Base-by-base conservation (phyloP, 106 monocot genomes). In the Narthecium ossifragum region DNA sequence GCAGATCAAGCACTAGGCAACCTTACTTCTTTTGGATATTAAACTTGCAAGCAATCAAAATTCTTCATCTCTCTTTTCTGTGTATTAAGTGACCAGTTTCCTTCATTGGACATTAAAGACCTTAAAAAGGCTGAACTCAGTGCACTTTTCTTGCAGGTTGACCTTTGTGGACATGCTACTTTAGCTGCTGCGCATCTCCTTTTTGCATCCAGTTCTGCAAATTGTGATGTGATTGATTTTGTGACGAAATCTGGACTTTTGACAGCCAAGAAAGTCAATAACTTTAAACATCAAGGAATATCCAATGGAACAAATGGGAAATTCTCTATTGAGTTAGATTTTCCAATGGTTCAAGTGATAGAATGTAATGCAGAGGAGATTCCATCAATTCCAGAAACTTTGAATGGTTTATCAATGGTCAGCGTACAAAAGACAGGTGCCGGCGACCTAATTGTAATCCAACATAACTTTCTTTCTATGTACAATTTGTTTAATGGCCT, bases 151-250 rank as follows among this genome's bases (percentile, higher is more conserved):
- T 52, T 70, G 55, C 68, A 93, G 92, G 79, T 93, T n/a, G 53
- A 80, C 28, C 80, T 94, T 46, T 89, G 94, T 59, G 94, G 94
- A 18, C 94, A 94, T 65, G 88, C 22, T 18, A 94, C 94, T 11
- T 71, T 94, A 28, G 94, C 94, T 5, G 74, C 94, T n/a, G 69
- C 94, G 14, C 85, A 94, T 68, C 83, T 83, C 39, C 78, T 94
- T 50, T 56, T 89, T 64, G 59, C 63, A 2, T 75, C 80, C 53
- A 83, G 75, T 13, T 45, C 66, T 2, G 79, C 50, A 25, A 53
- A 75, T 37, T 14, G 64, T 23, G 74, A 80, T 18, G 26, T 46
- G 43, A 64, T 86, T 4, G 94, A 94, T 62, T 94, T 94, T 46
- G 54, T 61, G 0, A 89, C 85, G 43, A 70, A 53, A 63, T 90